Evolutionary conservation across 257 asterid genomes (phyloP), one percentile per base, ranked within the genome.

Genomic region (Gynochthodes officinalis): DNA sequence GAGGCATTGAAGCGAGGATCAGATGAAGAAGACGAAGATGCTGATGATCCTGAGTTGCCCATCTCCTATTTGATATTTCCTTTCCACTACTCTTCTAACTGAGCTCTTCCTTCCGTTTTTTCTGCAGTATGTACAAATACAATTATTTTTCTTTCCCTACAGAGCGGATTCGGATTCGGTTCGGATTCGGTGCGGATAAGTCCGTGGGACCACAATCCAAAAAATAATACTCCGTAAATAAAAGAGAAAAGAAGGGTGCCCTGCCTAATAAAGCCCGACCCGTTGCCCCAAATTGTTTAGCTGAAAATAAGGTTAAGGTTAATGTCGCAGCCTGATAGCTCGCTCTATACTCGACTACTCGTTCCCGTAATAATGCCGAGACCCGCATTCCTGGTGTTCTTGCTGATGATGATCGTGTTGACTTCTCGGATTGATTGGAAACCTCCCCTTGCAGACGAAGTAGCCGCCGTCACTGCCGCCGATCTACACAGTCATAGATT

Each of bases 1-100:
- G 82, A 75, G 54, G 78, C 62, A 42, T 67, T 73, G 76, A 78
- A 78, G 57, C 70, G 82, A 57, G 82, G 79, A 78, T 78, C 76
- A 62, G 82, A 70, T 19, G 81, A 60, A 33, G 78, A 57, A 1
- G n/a, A n/a, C n/a, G n/a, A n/a, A 62, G 82, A 59, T 12, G 75
- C 46, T 13, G 82, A 77, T 35, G 81, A 67, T 37, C 60, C 55
- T n/a, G 81, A 57, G 54, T 65, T 78, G 11, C 82, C 82, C 82
- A 78, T 77, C 5, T 53, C n/a, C n/a, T 69, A 14, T 7, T 33
- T 54, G 4, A 18, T 50, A 25, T 21, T 49, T 50, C 19, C 2
- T 50, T 19, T 50, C 57, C 35, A 15, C 28, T 30, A 39, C 30
- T 71, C 4, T 70, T 35, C 7, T 10, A 6, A 61, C 25, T 1